Base-by-base conservation (phyloP, 805 yeast species). In the Cyberlindnera galapagoensis region DNA sequence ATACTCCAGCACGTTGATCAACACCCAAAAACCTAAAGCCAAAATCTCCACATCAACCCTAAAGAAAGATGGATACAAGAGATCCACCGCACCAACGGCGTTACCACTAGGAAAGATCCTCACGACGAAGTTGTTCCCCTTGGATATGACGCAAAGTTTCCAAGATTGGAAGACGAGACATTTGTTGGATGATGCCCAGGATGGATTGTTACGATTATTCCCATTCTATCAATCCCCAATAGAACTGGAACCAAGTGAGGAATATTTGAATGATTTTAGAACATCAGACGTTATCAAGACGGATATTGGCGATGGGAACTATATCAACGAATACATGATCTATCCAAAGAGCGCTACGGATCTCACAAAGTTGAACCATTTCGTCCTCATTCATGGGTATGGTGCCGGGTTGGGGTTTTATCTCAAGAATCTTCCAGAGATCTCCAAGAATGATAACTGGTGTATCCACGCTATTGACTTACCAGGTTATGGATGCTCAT, bases 321-420 rank as follows among this genome's bases (percentile, higher is more conserved):
- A 60, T 46, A 78, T 88, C 36, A 90, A 88, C 58, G 97, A 90
- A 57, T 76, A 87, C 38, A 69, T 62, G 39, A 70, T 88, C 20
- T 61, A 62, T 26, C 74, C 78, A 40, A 65, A 66, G 36, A 60
- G 60, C 28, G 62, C 62, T 54, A 53, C 30, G 36, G 21, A 24
- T 40, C 34, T 24, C 21, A 18, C 11, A n/a, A n/a, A 25, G 8
- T 33, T 55, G 30, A 60, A 60, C 44, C 71, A 81, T 55, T 56
- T 87, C 16, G 85, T 92, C 0, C 61, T 90, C 31, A 65, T 90
- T 9, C 98, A 90, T 57, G 98, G 98, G 0, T 90, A 90, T 51
- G 97, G 96, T 4, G 97, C 97, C 0, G 92, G 95, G 1, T 60
- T 87, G 18, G 97, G 95, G 0, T 78, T 87, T 44, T 92, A 80